phyloP scores from a whole-genome alignment of 371 early-diverging fungal species.

The Mortierella sp. region DNA sequence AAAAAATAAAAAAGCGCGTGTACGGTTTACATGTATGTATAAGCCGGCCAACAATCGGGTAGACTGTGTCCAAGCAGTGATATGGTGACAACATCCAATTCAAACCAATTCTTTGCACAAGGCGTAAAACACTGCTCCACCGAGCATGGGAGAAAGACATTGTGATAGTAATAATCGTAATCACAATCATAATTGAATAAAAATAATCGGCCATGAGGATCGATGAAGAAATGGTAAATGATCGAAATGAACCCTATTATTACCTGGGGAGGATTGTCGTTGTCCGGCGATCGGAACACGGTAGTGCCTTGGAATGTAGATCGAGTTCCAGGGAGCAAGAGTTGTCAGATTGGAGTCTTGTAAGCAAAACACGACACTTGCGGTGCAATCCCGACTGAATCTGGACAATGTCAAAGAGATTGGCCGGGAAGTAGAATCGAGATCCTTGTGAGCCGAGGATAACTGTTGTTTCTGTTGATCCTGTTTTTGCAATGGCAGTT shows the following conservation, averaged over 20 bases:
- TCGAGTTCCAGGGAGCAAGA: conserved; percentile 52
- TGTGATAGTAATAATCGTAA: too few species aligned
- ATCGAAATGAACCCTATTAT: neutral
- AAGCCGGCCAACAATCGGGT: neutral
- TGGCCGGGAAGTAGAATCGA: neutral
- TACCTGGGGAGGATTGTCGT: conserved; percentile 55
- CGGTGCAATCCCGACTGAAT: conserved; percentile 40
- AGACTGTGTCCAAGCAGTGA: too few species aligned
- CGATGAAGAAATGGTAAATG: too few species aligned
- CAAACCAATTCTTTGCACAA: too few species aligned
- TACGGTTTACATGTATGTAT: neutral
- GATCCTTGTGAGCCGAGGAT: conserved; percentile 3
- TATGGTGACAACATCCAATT: too few species aligned
- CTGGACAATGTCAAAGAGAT: conserved; percentile 26
- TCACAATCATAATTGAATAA: neutral
- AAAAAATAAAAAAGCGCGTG: neutral
- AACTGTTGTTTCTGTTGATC: conserved; percentile 2
- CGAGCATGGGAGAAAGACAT: neutral
- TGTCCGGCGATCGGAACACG: conserved; percentile 44
- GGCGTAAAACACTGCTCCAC: too few species aligned
- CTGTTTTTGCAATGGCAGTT: conserved; percentile 11
- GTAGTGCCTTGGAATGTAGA: conserved; percentile 56
- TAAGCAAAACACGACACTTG: conserved; percentile 35
- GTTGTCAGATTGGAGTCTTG: conserved; percentile 24
- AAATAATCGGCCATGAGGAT: neutral